phyloP scores from a whole-genome alignment of 129 eudicot genomes.

The Escallonia herrerae region DNA sequence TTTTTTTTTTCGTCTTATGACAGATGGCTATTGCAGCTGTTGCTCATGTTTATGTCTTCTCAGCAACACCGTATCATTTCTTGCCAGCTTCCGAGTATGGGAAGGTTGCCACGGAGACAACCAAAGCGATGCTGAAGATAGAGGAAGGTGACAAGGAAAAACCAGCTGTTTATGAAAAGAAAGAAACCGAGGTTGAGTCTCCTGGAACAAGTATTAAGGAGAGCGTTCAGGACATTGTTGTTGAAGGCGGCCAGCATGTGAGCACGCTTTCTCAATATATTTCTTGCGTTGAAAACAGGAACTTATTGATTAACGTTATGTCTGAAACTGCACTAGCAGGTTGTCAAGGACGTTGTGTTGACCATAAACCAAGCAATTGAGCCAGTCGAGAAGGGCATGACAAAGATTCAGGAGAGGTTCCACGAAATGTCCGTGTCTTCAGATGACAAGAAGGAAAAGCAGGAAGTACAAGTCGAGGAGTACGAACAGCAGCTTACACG shows the following conservation, averaged over 20 bases:
- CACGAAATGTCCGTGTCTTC: conserved; percentile 49
- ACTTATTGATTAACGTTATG: neutral
- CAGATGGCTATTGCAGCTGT: conserved; percentile 97
- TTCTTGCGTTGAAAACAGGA: neutral
- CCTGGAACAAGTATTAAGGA: conserved; percentile 88
- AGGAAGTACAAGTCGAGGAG: conserved; percentile 56
- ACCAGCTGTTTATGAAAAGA: conserved; percentile 48
- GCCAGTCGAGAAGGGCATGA: conserved; percentile 91
- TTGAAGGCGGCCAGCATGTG: conserved; percentile 95
- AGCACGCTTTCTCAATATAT: conserved; percentile 5
- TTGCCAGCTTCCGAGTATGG: conserved; percentile 41
- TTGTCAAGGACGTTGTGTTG: conserved; percentile 82
- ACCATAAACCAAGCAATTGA: conserved; percentile 88
- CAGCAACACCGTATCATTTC: conserved; percentile 61
- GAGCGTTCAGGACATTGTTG: conserved; percentile 89
- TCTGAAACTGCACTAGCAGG: conserved; percentile 29
- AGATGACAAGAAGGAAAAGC: conserved; percentile 29
- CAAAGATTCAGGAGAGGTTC: conserved; percentile 81
- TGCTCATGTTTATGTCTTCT: conserved; percentile 82
- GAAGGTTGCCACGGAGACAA: conserved; percentile 32
- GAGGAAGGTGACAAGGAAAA: conserved; percentile 45
- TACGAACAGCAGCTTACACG: conserved; percentile 34
- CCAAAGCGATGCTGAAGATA: conserved; percentile 31
- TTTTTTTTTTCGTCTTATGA: neutral
- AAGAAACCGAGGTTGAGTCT: conserved; percentile 59